Conservation (phyloP, 2,329 filamentous ascomycete species). For the Epichloe scottii region DNA sequence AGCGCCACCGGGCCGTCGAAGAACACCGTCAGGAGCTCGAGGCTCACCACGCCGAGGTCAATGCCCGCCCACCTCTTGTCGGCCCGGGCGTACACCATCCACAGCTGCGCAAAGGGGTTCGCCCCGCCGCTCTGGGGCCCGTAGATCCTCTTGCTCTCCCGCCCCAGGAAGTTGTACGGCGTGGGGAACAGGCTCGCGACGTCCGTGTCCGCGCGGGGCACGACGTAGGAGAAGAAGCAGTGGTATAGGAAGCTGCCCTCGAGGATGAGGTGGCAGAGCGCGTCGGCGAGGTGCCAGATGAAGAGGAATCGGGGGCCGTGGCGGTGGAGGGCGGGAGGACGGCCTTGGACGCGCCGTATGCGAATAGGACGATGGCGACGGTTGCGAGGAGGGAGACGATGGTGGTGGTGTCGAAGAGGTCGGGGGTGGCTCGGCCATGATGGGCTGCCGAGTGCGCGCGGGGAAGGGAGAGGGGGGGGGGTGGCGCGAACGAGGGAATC, state of each 20-base stretch:
- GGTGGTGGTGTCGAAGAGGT: slow-evolving; percentile 48
- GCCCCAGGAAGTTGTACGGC: slow-evolving; percentile 39
- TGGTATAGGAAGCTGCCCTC: slow-evolving; percentile 89
- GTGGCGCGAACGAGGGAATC: too few relatives aligned
- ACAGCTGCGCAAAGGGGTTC: slow-evolving; percentile 44
- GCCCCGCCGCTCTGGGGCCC: slow-evolving; percentile 44
- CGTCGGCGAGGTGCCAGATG: slow-evolving; percentile 91
- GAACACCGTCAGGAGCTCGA: slow-evolving; percentile 54
- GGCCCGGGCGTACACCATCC: slow-evolving; percentile 57
- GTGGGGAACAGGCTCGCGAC: slow-evolving; percentile 30
- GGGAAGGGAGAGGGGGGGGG: too few relatives aligned
- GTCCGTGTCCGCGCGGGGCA: slow-evolving; percentile 10
- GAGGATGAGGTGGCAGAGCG: slow-evolving; percentile 79
- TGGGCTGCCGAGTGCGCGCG: background rate
- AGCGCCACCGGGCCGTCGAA: slow-evolving; percentile 47
- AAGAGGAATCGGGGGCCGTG: slow-evolving; percentile 61
- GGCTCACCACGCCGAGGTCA: slow-evolving; percentile 48
- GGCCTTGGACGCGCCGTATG: slow-evolving; percentile 35
- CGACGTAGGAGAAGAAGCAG: slow-evolving; percentile 62
- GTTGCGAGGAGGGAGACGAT: slow-evolving; percentile 45
- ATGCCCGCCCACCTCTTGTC: slow-evolving; percentile 52
- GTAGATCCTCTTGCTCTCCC: slow-evolving; percentile 33
- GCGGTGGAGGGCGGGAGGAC: slow-evolving; percentile 37
- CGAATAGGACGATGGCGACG: slow-evolving; percentile 35
- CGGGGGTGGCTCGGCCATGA: slow-evolving; percentile 27